A percentile compares a stretch with the other conserved stretches of the same genome.
Conservation (phyloP, 768 basidiomycete species). For the Podaxis rugospora region DNA sequence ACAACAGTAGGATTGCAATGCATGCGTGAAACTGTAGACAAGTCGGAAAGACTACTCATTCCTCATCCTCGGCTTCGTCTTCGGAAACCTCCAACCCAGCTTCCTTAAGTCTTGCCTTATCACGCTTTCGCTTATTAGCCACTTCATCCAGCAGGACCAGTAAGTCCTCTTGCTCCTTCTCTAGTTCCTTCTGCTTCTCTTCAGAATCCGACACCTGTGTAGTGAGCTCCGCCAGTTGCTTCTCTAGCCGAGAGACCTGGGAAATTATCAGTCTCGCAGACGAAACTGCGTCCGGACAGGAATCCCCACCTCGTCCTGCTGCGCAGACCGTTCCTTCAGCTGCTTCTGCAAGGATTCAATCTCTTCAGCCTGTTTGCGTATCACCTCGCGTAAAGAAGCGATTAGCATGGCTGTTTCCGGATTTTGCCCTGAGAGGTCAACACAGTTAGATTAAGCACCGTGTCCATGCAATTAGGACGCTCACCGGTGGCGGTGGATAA, state of each 20-base stretch:
- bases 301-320: conserved; percentile 33
- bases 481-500: conserved; percentile 56
- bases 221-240: conserved; percentile 42
- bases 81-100: conserved; percentile 87
- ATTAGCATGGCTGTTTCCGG: conserved; percentile 81
- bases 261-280: neutral
- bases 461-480: conserved; percentile 16
- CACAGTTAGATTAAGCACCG: conserved; percentile 6
- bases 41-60: conserved; percentile 27
- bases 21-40: neutral
- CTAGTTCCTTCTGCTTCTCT: conserved; percentile 71
- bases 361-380: conserved; percentile 78
- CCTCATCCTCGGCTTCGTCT: conserved; percentile 79
- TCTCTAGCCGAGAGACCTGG: conserved; percentile 43
- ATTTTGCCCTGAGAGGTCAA: conserved; percentile 46
- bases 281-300: conserved; percentile 4
- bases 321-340: conserved; percentile 36
- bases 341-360: conserved; percentile 64
- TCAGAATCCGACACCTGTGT: conserved; percentile 47
- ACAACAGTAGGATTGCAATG: neutral
- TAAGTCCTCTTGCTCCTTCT: conserved; percentile 96
- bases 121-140: conserved; percentile 75
- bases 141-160: conserved; percentile 92
- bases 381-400: conserved; percentile 76
- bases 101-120: conserved; percentile 74